Base-by-base conservation (phyloP, 2,329 filamentous ascomycete species). In the Macrophomina tecta region DNA sequence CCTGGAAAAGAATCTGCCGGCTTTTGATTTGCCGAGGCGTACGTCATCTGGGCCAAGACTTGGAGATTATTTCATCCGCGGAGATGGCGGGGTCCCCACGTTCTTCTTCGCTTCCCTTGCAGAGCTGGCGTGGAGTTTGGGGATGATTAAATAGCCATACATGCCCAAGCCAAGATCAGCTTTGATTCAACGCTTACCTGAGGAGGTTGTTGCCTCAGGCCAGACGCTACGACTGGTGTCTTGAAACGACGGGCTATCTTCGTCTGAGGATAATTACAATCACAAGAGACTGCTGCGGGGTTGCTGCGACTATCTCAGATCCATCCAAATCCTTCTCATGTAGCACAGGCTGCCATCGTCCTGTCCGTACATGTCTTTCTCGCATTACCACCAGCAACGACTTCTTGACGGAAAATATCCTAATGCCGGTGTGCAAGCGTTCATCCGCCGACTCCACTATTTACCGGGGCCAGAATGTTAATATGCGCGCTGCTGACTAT, bases 1-100 rank as follows among this genome's bases (percentile, higher is more conserved):
- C 8, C 56, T 61, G 56, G 40, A 61, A 61, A 61, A 61, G 40
- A 46, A 61, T 61, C 42, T 48, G 56, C 56, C 56, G 56, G 56
- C 28, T 4, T 16, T n/a, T 61, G 56, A 48, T 48, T 61, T 61
- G 56, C 56, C 42, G 40, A 34, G 5, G 40, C 56, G 56, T 61
- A 48, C 56, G 56, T 61, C 56, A 61, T 36, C 40, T 9, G 49
- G 28, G 12, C 2, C 49, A n/a, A 7, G 14, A 30, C 49, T 42
- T 61, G 56, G 56, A 61, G 56, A 61, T 11, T 38, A 36, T 48
- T 48, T 61, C 56, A 61, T n/a, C 56, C 56, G 56, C 56, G 42
- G 53, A 36, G 30, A 36, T 23, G 34, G 63, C 36, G 63, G 53
- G 40, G 36, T 65, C 48, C 32, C 63, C 49, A 65, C 53, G 63